Percentiles rank a stretch among this genome's conserved stretches.
Evolutionary conservation across 768 basidiomycete genomes (phyloP).

Genomic region (Rhodotorula paludigena): DNA sequence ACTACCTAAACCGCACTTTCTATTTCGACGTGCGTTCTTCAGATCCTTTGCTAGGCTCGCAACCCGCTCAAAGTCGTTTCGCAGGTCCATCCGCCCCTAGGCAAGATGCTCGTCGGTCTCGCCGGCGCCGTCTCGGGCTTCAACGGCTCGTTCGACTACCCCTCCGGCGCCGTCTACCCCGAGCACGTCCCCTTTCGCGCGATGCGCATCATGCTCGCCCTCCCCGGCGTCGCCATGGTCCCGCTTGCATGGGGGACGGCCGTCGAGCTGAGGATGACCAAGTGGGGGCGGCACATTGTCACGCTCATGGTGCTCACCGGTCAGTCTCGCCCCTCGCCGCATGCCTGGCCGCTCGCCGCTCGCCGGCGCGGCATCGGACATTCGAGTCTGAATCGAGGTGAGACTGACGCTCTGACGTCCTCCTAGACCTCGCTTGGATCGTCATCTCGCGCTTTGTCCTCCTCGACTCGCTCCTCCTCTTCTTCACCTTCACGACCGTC

Average conservation of each 20-base stretch:
- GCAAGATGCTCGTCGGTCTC: constrained; percentile 97
- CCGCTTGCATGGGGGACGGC: constrained; percentile 96
- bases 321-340: constrained; percentile 48
- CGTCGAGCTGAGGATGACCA: constrained; percentile 84
- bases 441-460: constrained; percentile 96
- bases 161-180: constrained; percentile 81
- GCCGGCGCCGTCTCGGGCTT: constrained; percentile 87
- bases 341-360: background rate
- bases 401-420: background rate
- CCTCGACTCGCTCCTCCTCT: constrained; percentile 95
- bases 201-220: constrained; percentile 91
- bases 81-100: constrained; percentile 75
- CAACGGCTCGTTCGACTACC: constrained; percentile 86
- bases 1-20: constrained; percentile 97
- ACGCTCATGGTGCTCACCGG: constrained; percentile 90
- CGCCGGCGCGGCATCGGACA: background rate
- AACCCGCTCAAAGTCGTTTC: too few relatives aligned
- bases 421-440: constrained; percentile 89
- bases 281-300: constrained; percentile 82
- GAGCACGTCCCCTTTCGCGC: constrained; percentile 80
- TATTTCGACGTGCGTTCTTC: constrained; percentile 76
- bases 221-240: constrained; percentile 90
- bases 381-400: background rate
- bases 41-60: background rate
- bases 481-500: constrained; percentile 96